Evolutionary conservation across 345 rosid species (phyloP), one percentile per base, ranked within the genome.

Genomic region (Passiflora organensis): DNA sequence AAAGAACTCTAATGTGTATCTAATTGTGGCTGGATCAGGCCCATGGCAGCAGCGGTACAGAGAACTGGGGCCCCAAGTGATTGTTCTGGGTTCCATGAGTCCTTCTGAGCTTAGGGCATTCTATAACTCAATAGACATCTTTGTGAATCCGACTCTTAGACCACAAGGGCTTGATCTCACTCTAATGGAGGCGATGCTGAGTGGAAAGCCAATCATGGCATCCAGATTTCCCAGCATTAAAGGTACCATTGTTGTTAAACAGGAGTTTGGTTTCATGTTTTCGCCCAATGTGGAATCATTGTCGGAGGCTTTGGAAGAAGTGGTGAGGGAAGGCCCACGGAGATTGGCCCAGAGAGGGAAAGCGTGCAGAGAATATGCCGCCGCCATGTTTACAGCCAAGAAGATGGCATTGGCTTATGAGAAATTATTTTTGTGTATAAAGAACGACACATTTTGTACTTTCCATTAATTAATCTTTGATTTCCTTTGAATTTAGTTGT

Each of bases 321-420:
- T 57, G 28, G 76, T 76, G 45, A 60, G 37, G 17, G 96, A 89
- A 71, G 96, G 99, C 2, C 67, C 80, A 0, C 64, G 44, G 49
- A 81, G 91, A 61, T 42, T 93, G 23, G 83, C 89, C 1, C 63
- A 72, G 68, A 89, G 95, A 69, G 96, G 96, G 12, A 73, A 74
- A 60, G 89, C 89, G 0, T 81, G 85, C 38, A 53, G 71, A 48
- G 65, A 72, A 15, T 93, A 89, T 60, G 99, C 96, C 14, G 65
- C 68, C 36, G 72, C 86, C 50, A 86, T 86, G 99, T 89, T 93
- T 50, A 76, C 87, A 2, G 95, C 96, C 2, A 65, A 53, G 15
- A 93, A 93, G 73, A 93, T 93, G 99, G 89, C 96, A 24, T 60
- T 84, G 60, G 96, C 99, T 1, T 88, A 86, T 43, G 99, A 93